Conservation (phyloP, 1,284 basidiomycete genomes). For the Mycena sp. region DNA sequence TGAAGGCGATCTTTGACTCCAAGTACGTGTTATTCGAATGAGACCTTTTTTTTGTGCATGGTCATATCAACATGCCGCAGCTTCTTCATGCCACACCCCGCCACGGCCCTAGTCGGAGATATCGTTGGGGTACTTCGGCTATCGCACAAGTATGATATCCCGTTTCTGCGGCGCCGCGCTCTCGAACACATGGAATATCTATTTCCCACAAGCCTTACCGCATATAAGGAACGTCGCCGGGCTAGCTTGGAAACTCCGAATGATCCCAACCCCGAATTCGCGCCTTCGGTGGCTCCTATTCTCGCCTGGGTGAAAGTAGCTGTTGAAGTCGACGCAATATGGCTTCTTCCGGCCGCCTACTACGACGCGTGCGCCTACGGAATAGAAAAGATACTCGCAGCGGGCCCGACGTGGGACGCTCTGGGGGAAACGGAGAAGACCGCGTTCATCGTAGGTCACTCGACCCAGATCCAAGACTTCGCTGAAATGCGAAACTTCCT, state of each 20-base stretch:
- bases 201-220: neutral
- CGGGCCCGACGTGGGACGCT: neutral
- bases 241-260: neutral
- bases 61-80: too few relatives aligned
- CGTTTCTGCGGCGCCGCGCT: slow-evolving; percentile 9
- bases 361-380: neutral
- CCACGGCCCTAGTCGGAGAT: neutral
- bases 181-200: slow-evolving; percentile 1
- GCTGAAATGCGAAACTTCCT: neutral
- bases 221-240: neutral
- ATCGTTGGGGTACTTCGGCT: slow-evolving; percentile 9
- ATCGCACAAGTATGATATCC: slow-evolving; percentile 12
- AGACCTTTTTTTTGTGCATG: too few relatives aligned
- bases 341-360: slow-evolving; percentile 10
- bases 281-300: too few relatives aligned
- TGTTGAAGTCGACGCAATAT: neutral
- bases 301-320: neutral
- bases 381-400: neutral
- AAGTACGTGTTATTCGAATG: neutral
- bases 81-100: slow-evolving; percentile 12
- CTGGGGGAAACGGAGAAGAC: neutral
- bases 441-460: neutral
- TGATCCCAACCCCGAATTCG: neutral
- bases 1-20: slow-evolving; percentile 12
- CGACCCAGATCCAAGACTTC: neutral